Evolutionary conservation across 257 asterid genomes (phyloP).

Genomic region (Plantago major): DNA sequence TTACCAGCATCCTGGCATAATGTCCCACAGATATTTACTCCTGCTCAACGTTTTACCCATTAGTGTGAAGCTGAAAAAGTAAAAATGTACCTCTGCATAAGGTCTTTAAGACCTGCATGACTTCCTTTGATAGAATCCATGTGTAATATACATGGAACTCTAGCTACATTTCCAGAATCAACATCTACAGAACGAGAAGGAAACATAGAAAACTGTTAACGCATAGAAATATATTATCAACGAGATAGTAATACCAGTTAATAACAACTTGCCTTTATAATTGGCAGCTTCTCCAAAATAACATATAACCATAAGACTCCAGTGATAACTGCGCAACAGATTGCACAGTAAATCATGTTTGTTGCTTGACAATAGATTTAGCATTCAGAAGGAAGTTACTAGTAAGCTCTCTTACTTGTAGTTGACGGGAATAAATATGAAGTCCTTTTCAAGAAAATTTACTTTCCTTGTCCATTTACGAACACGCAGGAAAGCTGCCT

Average conservation of each 20-base stretch:
- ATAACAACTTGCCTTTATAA: conserved; percentile 62
- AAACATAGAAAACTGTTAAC: conserved; percentile 16
- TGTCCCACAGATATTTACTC: neutral
- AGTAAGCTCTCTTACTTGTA: conserved; percentile 57
- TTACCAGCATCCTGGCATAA: conserved; percentile 1
- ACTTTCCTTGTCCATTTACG: conserved; percentile 98
- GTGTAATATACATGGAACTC: conserved; percentile 61
- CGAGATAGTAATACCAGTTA: conserved; percentile 12
- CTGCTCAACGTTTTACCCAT: neutral
- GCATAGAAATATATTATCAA: conserved; percentile 2
- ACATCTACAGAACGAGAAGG: conserved; percentile 39
- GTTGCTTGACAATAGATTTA: conserved; percentile 23
- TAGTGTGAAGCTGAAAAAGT: conserved; percentile 6
- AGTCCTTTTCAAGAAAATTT: conserved; percentile 83
- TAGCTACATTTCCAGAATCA: conserved; percentile 27
- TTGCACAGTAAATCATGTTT: conserved; percentile 22
- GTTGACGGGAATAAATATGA: conserved; percentile 86
- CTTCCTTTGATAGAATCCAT: conserved; percentile 57
- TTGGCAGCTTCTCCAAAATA: conserved; percentile 75
- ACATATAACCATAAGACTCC: conserved; percentile 89
- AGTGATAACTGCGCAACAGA: conserved; percentile 74
- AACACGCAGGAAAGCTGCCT: conserved; percentile 88
- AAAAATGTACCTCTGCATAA: conserved; percentile 44
- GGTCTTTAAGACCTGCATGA: conserved; percentile 52
- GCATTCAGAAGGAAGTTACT: conserved; percentile 22